Conservation (phyloP, 2,329 filamentous ascomycete species). For the Nemania diffusa region DNA sequence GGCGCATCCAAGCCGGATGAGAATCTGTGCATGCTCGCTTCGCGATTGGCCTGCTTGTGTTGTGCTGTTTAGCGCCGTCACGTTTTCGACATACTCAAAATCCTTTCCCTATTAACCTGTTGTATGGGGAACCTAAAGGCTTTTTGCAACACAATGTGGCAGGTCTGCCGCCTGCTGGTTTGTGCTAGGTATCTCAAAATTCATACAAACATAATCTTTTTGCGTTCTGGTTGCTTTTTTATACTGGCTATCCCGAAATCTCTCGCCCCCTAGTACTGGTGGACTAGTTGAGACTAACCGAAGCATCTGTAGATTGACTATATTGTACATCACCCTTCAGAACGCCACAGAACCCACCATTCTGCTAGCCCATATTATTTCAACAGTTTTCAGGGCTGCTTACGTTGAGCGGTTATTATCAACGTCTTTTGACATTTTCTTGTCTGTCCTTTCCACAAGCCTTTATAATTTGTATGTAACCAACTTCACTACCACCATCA, state of each 20-base stretch:
- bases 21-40: constrained; percentile 13
- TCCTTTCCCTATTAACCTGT: constrained; percentile 1
- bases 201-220: not conserved
- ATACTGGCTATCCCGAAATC: not conserved
- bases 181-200: constrained; percentile 8
- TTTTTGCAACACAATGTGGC: constrained; percentile 27
- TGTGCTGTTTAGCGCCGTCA: constrained; percentile 14
- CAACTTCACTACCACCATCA: not conserved
- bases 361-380: not conserved
- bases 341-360: not conserved
- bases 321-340: not conserved
- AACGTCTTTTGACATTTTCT: not conserved
- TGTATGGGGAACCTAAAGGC: constrained; percentile 29
- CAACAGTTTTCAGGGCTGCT: not conserved
- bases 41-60: constrained; percentile 25
- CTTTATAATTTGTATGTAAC: constrained; percentile 17
- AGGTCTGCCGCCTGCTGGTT: constrained; percentile 13
- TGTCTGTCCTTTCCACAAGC: not conserved
- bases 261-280: not conserved
- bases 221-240: not conserved
- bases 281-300: constrained; percentile 22
- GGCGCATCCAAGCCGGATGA: constrained; percentile 15
- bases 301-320: constrained; percentile 16
- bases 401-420: not conserved
- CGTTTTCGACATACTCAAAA: constrained; percentile 19